A percentile compares a stretch with the other conserved stretches of the same genome.
Conservation (phyloP, 371 early-diverging fungal species). For the Mucor piriformis region DNA sequence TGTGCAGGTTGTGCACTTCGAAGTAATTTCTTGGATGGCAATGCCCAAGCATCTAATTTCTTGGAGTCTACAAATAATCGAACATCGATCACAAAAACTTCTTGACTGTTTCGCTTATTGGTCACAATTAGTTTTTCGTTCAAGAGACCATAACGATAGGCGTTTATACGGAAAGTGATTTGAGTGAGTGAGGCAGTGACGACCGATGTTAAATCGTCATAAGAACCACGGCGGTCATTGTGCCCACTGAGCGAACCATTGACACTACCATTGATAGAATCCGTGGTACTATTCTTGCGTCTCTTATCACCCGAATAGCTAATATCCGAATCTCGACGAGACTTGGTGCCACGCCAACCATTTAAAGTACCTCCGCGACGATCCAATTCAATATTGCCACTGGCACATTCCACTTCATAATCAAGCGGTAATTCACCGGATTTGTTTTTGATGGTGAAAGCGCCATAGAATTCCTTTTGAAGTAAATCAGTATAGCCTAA, state of each 20-base stretch:
- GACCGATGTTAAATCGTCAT: slow-evolving; percentile 17
- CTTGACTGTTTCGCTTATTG: slow-evolving; percentile 74
- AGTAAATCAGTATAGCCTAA: slow-evolving; percentile 60
- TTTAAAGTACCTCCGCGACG: slow-evolving; percentile 60
- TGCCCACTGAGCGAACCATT: neutral
- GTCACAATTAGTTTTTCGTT: slow-evolving; percentile 63
- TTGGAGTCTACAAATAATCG: slow-evolving; percentile 69
- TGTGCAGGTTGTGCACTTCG: slow-evolving; percentile 11
- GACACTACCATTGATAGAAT: neutral
- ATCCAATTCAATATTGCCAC: slow-evolving; percentile 62
- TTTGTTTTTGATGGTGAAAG: slow-evolving; percentile 65
- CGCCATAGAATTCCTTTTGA: slow-evolving; percentile 60
- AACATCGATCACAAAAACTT: slow-evolving; percentile 66
- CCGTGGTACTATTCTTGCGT: slow-evolving; percentile 1
- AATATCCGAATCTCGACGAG: slow-evolving; percentile 15
- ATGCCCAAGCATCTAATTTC: slow-evolving; percentile 37
- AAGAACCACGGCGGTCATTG: slow-evolving; percentile 18
- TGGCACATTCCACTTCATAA: slow-evolving; percentile 62
- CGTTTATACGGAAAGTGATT: slow-evolving; percentile 64
- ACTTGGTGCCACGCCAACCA: slow-evolving; percentile 55
- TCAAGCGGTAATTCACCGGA: slow-evolving; percentile 68
- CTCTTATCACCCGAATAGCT: slow-evolving; percentile 9
- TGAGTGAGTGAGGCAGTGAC: slow-evolving; percentile 45
- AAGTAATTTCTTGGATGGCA: slow-evolving; percentile 26
- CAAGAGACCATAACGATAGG: slow-evolving; percentile 63